Evolutionary conservation across 495 filamentous ascomycete species (phyloP).

Genomic region (Cairneyella variabilis): DNA sequence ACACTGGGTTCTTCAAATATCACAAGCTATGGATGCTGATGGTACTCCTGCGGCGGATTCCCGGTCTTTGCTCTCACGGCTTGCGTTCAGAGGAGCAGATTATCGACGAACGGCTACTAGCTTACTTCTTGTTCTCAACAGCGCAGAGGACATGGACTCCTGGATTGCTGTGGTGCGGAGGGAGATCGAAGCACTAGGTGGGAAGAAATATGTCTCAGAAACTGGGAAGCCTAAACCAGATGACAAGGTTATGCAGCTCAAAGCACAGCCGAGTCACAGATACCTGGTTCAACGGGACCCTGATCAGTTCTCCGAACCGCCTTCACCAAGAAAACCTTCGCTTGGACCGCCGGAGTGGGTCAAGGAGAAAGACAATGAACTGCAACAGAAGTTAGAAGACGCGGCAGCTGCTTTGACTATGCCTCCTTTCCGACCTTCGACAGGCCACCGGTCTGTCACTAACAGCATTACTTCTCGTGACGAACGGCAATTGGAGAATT

Average conservation of each 20-base stretch:
- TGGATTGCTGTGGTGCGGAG: slow-evolving; percentile 70
- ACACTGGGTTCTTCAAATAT: slow-evolving; percentile 89
- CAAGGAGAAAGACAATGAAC: slow-evolving; percentile 9
- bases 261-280: slow-evolving; percentile 44
- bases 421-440: slow-evolving; percentile 20
- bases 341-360: slow-evolving; percentile 30
- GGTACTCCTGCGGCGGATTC: slow-evolving; percentile 47
- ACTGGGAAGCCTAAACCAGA: slow-evolving; percentile 42
- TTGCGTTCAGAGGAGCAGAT: slow-evolving; percentile 63
- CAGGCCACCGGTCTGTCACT: slow-evolving; percentile 35
- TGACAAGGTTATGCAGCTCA: slow-evolving; percentile 33
- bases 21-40: slow-evolving; percentile 66
- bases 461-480: slow-evolving; percentile 46
- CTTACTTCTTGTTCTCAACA: slow-evolving; percentile 77
- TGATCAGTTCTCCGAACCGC: slow-evolving; percentile 35
- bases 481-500: slow-evolving; percentile 42
- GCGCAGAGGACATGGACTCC: slow-evolving; percentile 77
- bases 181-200: slow-evolving; percentile 66
- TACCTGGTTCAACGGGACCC: slow-evolving; percentile 50
- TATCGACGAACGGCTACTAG: slow-evolving; percentile 53
- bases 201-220: slow-evolving; percentile 61
- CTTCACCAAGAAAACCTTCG: slow-evolving; percentile 29
- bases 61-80: slow-evolving; percentile 64
- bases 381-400: slow-evolving; percentile 21
- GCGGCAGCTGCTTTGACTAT: slow-evolving; percentile 11